Evolutionary conservation across 2,329 filamentous ascomycete species (phyloP).

Genomic region (Grosmannia serpens): DNA sequence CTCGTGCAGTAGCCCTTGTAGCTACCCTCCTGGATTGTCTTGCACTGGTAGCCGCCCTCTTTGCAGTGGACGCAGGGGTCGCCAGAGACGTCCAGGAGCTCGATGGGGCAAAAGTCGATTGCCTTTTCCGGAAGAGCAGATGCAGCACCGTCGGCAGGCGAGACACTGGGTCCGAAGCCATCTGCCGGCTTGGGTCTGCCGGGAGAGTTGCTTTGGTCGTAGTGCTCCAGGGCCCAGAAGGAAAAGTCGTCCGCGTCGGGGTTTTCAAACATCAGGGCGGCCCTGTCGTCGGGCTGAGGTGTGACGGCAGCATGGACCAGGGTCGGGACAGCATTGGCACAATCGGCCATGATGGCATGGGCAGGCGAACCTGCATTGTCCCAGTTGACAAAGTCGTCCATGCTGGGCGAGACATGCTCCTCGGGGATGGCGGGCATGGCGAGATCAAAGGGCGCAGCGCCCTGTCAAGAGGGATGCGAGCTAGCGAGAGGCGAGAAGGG

Average conservation of each 20-base stretch:
- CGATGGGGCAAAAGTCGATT: constrained; percentile 16
- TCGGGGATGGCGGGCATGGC: neutral
- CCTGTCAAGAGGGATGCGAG: neutral
- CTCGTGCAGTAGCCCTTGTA: constrained; percentile 51
- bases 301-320: constrained; percentile 11
- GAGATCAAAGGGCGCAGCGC: neutral
- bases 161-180: neutral
- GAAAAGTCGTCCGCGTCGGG: constrained; percentile 48
- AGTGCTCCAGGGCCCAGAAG: constrained; percentile 49
- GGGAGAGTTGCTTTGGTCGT: constrained; percentile 27
- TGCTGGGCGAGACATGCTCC: constrained; percentile 8
- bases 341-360: constrained; percentile 4
- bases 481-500: neutral
- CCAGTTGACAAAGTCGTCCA: constrained; percentile 56
- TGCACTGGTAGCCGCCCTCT: constrained; percentile 44
- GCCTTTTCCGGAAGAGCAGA: no score
- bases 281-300: constrained; percentile 13
- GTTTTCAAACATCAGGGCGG: constrained; percentile 41
- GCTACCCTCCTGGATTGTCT: constrained; percentile 46
- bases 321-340: constrained; percentile 5
- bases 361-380: constrained; percentile 31
- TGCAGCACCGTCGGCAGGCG: constrained; percentile 9
- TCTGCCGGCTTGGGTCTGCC: neutral
- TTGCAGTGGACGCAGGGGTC: constrained; percentile 41
- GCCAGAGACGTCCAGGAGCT: constrained; percentile 29